Percentiles rank a stretch among this genome's conserved stretches.
phyloP scores from a whole-genome alignment of 176 grass and related monocot species.

The Oryza nivara region DNA sequence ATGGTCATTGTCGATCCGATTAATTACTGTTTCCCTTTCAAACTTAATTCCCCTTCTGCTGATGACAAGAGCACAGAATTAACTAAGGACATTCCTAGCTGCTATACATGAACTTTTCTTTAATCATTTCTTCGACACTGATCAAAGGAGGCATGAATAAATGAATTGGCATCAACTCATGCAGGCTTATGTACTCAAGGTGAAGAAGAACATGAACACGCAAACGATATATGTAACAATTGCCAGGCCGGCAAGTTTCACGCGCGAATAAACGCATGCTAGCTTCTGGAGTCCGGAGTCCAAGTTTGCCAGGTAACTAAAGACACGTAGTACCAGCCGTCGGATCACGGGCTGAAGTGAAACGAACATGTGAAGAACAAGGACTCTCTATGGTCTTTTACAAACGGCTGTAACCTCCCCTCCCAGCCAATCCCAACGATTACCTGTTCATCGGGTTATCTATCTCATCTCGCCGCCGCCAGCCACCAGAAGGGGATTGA shows the following conservation, averaged over 20 bases:
- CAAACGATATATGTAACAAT: not conserved
- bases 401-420: not conserved
- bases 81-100: not conserved
- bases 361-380: slow-evolving; percentile 51
- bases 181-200: not conserved
- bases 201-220: not conserved
- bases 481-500: not conserved
- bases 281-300: slow-evolving; percentile 20
- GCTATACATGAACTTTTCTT: not conserved
- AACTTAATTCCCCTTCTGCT: not conserved
- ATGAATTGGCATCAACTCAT: not conserved
- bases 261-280: not conserved
- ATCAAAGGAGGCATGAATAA: not conserved
- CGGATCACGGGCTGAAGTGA: not conserved
- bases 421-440: slow-evolving; percentile 28
- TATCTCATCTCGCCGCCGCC: slow-evolving; percentile 8
- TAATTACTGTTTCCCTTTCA: slow-evolving; percentile 24
- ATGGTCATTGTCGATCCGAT: not conserved
- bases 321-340: not conserved
- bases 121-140: not conserved
- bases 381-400: slow-evolving; percentile 26
- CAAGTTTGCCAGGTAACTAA: slow-evolving; percentile 27
- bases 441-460: not conserved
- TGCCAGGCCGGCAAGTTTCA: slow-evolving; percentile 27
- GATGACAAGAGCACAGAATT: not conserved